Base-by-base conservation (phyloP, 2,329 filamentous ascomycete genomes). In the Venturia nashicola region DNA sequence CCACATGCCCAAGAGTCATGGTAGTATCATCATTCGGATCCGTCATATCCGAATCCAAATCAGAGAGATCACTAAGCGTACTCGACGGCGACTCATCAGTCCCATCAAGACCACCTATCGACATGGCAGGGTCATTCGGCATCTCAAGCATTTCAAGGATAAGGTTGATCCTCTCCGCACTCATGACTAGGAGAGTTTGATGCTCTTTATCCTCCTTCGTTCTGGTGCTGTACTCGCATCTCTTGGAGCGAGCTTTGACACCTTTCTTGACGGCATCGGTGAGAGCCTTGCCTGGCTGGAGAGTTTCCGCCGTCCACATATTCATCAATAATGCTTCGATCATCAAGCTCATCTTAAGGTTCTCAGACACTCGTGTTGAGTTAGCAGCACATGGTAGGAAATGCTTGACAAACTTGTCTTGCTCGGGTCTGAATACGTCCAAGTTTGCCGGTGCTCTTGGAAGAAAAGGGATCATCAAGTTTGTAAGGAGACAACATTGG, bases 271-370 rank as follows among this genome's bases (percentile, higher is more conserved):
- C 51, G 27, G 61, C 46, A 5, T 39, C 36, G 34, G 36, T 57
- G n/a, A 63, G 51, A 27, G 34, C 36, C 6, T 23, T 14, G 48
- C 39, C 51, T 23, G 61, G 34, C 1, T 55, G 27, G 3, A 63
- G 34, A 9, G 32, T 16, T 39, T 23, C 36, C 12, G 32, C n/a
- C 2, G 46, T 63, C 42, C 42, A 64, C 36, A 85, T 73, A 7
- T 86, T 75, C 57, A 85, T 79, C 39, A 90, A 70, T 61, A 90
- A 73, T 1, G 79, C 79, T 74, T 93, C 90, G 0, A 91, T 76
- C 39, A 89, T 73, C 11, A 92, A 74, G 1, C 86, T 86, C 44
- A 92, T 79, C 71, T 88, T 89, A 36, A 86, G 86, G 68, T 94
- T 92, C 67, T 91, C 88, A 23, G 83, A 80, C 0, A 82, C 73